Evolutionary conservation across 1,284 basidiomycete species (phyloP).

Genomic region (Porogramme epimiltina): DNA sequence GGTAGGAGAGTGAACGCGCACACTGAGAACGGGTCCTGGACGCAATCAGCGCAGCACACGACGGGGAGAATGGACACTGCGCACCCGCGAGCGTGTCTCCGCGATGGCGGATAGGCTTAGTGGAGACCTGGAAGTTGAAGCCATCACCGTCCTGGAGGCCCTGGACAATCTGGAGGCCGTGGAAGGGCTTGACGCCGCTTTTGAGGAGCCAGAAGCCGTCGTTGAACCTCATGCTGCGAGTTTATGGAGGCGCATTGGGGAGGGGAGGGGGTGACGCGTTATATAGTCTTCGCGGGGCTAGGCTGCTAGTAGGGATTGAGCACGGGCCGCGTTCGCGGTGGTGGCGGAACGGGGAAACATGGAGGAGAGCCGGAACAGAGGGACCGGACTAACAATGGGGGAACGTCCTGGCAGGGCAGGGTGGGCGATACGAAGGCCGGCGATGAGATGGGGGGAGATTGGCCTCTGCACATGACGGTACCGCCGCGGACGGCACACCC

Average conservation of each 20-base stretch:
- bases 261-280: neutral
- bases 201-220: slow-evolving; percentile 75
- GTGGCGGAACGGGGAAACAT: slow-evolving; percentile 8
- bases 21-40: slow-evolving; percentile 57
- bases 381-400: slow-evolving; percentile 14
- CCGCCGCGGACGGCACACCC: neutral
- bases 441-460: neutral
- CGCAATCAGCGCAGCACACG: slow-evolving; percentile 17
- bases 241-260: neutral
- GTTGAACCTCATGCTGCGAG: slow-evolving; percentile 37
- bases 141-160: slow-evolving; percentile 44
- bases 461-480: slow-evolving; percentile 19
- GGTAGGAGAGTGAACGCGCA: slow-evolving; percentile 65
- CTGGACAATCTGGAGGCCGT: slow-evolving; percentile 57
- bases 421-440: neutral
- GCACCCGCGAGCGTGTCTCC: slow-evolving; percentile 70
- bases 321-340: slow-evolving; percentile 10
- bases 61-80: slow-evolving; percentile 15
- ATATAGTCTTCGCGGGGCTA: slow-evolving; percentile 11
- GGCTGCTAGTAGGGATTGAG: neutral
- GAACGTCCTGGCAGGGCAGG: neutral
- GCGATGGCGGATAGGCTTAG: slow-evolving; percentile 64
- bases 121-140: slow-evolving; percentile 63
- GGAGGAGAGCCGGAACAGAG: slow-evolving; percentile 5
- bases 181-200: slow-evolving; percentile 62